Percentiles rank a stretch among this genome's conserved stretches.
Evolutionary conservation across 2,329 filamentous ascomycete species (phyloP).

Genomic region (Exophiala phaeomuriformis): DNA sequence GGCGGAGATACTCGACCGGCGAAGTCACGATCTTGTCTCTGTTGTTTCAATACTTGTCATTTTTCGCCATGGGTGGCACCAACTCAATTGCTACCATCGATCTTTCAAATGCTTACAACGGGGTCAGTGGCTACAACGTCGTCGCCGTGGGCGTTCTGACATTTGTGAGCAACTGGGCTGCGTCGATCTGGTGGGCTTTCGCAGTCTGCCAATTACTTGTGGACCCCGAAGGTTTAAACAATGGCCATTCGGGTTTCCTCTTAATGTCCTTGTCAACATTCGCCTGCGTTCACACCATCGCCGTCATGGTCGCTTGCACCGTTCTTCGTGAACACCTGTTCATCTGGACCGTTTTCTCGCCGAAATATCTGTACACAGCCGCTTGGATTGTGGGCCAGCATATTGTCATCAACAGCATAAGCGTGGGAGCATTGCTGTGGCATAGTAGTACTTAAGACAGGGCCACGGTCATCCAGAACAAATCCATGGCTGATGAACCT

Average conservation of each 20-base stretch:
- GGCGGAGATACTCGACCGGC: slow-evolving; percentile 38
- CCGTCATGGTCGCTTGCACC: slow-evolving; percentile 84
- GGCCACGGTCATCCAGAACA: too few species aligned
- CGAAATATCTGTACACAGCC: slow-evolving; percentile 88
- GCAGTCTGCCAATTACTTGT: slow-evolving; percentile 40
- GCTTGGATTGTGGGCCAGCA: slow-evolving; percentile 84
- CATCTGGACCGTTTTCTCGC: slow-evolving; percentile 97
- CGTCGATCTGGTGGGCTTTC: slow-evolving; percentile 77
- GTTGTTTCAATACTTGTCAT: slow-evolving; percentile 71
- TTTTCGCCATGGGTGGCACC: slow-evolving; percentile 84
- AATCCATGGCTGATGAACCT: neutral
- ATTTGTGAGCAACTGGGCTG: slow-evolving; percentile 86
- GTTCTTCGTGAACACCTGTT: slow-evolving; percentile 81
- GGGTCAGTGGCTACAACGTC: slow-evolving; percentile 72
- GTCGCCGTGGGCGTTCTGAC: slow-evolving; percentile 73
- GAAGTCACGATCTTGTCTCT: slow-evolving; percentile 65
- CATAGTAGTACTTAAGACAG: neutral
- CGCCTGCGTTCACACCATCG: slow-evolving; percentile 55
- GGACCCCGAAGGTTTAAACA: neutral
- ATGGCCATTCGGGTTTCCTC: slow-evolving; percentile 40
- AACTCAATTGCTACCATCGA: slow-evolving; percentile 97
- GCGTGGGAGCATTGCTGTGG: slow-evolving; percentile 34
- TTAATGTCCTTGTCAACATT: slow-evolving; percentile 57
- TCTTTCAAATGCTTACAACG: slow-evolving; percentile 91
- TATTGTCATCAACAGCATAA: slow-evolving; percentile 59